Evolutionary conservation across 495 filamentous ascomycete genomes (phyloP), one percentile per base, ranked within the genome.

Genomic region (Pseudomonodictys pantanalensis): DNA sequence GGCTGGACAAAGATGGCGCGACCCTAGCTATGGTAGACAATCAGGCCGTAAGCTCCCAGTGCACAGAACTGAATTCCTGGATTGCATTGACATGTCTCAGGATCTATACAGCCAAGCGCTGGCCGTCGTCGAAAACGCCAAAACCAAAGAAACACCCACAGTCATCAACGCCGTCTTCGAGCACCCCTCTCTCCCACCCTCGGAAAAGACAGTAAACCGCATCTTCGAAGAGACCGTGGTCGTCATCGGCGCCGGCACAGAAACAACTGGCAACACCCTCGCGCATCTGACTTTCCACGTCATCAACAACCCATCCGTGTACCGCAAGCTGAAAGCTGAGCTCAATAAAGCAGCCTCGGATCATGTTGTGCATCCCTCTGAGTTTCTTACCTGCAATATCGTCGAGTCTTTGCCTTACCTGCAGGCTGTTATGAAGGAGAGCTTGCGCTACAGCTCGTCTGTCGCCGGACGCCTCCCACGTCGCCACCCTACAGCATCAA

Each of bases 161-260:
- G 48, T 52, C 28, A 33, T 52, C 18, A 39, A 52, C 48, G 48
- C 30, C 32, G 23, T 52, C 48, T 52, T 35, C n/a, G 23, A 33
- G 15, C 32, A 33, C 17, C 28, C 48, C 6, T 18, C 48, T n/a
- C 25, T 66, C 0, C 63, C 63, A 1, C 18, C 33, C 3, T 1
- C 30, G 15, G 58, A 66, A 26, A 66, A 66, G 45, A 43, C 52
- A 0, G 7, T 54, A 1, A 29, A 15, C 5, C 24, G 64, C 10
- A 18, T 66, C 2, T 22, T 12, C 2, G 47, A 55, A 2, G 64
- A 66, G 15, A 48, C n/a, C 12, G 29, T 25, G 8, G 45, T 42
- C n/a, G n/a, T 62, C 2, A 58, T 56, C 12, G 52, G 52, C 12
- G 64, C 58, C 1, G 64, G 58, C 2, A 48, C 38, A n/a, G 38